A percentile compares a stretch with the other conserved stretches of the same genome.
These are phyloP conservation scores for Monilinia laxa DNA, from an alignment of 2,329 filamentous ascomycete species.

Conservation along the genomic window DNA sequence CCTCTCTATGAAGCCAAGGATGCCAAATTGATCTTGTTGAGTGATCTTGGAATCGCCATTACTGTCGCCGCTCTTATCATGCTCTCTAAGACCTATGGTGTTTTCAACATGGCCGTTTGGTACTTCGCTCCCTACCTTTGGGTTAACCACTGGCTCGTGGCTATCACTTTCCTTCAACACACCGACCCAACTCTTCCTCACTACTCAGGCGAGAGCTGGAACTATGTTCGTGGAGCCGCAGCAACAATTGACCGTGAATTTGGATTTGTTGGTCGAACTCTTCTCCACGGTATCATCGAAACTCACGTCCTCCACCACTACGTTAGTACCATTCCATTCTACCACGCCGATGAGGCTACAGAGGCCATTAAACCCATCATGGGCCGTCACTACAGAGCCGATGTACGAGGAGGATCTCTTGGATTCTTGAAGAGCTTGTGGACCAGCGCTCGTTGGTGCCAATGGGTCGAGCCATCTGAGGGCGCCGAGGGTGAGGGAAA, in stretches of 20 bases:
- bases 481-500: constrained; percentile 77
- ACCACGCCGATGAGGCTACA: constrained; percentile 90
- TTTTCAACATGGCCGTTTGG: constrained; percentile 86
- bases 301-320: constrained; percentile 96
- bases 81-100: constrained; percentile 77
- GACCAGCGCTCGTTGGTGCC: constrained; percentile 80
- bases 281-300: constrained; percentile 22
- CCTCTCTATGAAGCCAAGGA: constrained; percentile 92
- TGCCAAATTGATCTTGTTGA: constrained; percentile 80
- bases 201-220: constrained; percentile 85
- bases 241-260: constrained; percentile 97
- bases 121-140: constrained; percentile 93
- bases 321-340: constrained; percentile 93
- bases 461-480: constrained; percentile 93
- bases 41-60: constrained; percentile 73
- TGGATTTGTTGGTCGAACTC: constrained; percentile 76
- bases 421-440: constrained; percentile 87
- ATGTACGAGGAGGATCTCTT: constrained; percentile 70
- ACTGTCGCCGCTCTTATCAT: constrained; percentile 58
- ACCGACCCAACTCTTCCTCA: constrained; percentile 92
- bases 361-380: constrained; percentile 94
- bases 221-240: constrained; percentile 87
- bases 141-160: constrained; percentile 99
- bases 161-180: constrained; percentile 97
- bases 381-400: constrained; percentile 90